Base-by-base conservation (phyloP, 1,284 basidiomycete species). In the Ganoderma multipileum region DNA sequence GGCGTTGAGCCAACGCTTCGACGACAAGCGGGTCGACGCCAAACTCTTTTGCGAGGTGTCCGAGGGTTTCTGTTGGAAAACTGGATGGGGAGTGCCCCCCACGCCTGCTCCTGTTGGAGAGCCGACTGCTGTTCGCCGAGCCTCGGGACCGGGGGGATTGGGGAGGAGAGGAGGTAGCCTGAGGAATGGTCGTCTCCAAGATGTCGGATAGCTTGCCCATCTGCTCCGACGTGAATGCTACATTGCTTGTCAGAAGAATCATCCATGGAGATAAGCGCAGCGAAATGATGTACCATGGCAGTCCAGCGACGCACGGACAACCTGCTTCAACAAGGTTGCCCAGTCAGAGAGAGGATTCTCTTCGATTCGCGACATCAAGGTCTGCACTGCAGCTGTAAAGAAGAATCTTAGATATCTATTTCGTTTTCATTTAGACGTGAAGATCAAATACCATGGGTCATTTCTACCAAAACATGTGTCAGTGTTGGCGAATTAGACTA, bases 11-110 rank as follows among this genome's bases (percentile, higher is more conserved):
- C 60, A 93, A 83, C 2, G 89, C 90, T 72, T 92, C 86, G 59
- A 93, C 87, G 39, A 93, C 77, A 55, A 88, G 83, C 36, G 91
- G 83, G 67, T 91, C 88, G 28, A 93, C 84, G 30, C 90, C 90
- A 71, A 93, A 93, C 77, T 93, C 92, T 72, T 84, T 84, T 30
- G 91, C 91, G 26, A 93, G 83, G 39, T 85, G 83, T 55, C 81
- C 82, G 63, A 86, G 84, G 44, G 76, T 66, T 20, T 69, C 66
- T 9, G 67, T 26, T 14, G 69, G 70, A 11, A 70, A 41, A 36
- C 63, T 63, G 8, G 65, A 60, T 3, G 71, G 69, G 4, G 71
- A 71, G n/a, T 57, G 68, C 11, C 41, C 54, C 26, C 61, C 44
- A 6, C 70, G 65, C 7, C 67, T 59, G 60, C 62, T 68, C 60